Conservation (phyloP, 768 basidiomycete genomes). For the Rhizopogon salebrosus region DNA sequence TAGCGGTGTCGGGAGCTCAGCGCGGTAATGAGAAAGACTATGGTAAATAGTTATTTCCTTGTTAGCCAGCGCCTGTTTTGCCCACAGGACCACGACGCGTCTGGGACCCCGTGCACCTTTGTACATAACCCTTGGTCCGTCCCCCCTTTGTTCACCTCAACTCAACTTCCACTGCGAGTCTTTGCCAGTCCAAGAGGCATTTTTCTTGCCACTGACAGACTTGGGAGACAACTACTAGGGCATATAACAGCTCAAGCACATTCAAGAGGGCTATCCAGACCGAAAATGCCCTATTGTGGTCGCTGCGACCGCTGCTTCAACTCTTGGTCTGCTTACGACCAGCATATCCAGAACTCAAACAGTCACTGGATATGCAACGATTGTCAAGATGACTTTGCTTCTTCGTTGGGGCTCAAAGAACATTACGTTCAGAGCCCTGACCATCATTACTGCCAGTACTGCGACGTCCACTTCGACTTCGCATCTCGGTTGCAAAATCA, state of each 20-base stretch:
- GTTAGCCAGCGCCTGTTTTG: constrained; percentile 17
- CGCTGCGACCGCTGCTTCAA: constrained; percentile 37
- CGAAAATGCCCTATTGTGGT: constrained; percentile 31
- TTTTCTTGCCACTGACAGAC: neutral
- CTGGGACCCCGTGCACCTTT: constrained; percentile 20
- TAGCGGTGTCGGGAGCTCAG: neutral
- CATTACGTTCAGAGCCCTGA: constrained; percentile 47
- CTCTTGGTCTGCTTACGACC: constrained; percentile 19
- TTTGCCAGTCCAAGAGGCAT: neutral
- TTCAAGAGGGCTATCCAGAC: constrained; percentile 4
- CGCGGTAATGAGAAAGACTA: neutral
- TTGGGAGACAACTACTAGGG: neutral
- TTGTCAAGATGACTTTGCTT: constrained; percentile 43
- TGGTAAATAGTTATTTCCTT: no score
- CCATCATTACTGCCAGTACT: constrained; percentile 51
- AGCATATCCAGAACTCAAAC: constrained; percentile 32
- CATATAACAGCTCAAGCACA: neutral
- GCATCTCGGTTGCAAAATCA: constrained; percentile 34
- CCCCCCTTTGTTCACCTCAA: neutral
- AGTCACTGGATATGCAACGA: constrained; percentile 40
- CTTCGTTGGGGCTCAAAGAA: constrained; percentile 33
- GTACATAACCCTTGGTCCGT: neutral
- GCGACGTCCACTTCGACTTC: constrained; percentile 38
- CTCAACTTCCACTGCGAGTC: neutral
- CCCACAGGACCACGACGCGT: constrained; percentile 19